These are phyloP conservation scores for Orbilia javanica DNA, from an alignment of 2,329 filamentous ascomycete species.

Conservation along the genomic window DNA sequence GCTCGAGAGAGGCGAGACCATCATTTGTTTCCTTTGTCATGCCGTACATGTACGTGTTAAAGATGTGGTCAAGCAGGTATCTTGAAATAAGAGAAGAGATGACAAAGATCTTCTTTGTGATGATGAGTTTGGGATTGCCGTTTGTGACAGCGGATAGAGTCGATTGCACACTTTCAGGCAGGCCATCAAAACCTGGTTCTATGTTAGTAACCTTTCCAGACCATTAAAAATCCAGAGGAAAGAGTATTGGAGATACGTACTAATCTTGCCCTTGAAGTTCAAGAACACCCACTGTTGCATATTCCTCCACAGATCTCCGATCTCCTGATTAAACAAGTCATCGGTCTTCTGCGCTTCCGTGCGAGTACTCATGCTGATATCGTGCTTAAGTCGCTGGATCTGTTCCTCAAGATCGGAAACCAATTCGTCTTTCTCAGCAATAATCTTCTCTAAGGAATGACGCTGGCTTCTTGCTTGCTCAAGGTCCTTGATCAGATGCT, in stretches of 20 bases:
- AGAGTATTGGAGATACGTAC: constrained; percentile 16
- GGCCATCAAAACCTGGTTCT: constrained; percentile 41
- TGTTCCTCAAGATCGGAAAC: constrained; percentile 53
- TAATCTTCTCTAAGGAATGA: constrained; percentile 56
- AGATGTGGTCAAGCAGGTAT: constrained; percentile 37
- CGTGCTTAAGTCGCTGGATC: constrained; percentile 54
- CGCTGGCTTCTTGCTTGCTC: constrained; percentile 52
- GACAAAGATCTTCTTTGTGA: constrained; percentile 39
- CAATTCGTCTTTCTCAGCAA: constrained; percentile 53
- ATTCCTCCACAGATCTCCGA: constrained; percentile 54
- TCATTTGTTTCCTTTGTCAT: constrained; percentile 56
- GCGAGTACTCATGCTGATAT: constrained; percentile 56
- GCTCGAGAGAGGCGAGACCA: constrained; percentile 44
- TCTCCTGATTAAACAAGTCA: constrained; percentile 55
- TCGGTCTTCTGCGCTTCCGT: constrained; percentile 57
- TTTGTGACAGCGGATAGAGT: constrained; percentile 42
- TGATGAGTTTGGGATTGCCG: constrained; percentile 47
- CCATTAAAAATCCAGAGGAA: not conserved
- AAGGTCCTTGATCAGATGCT: constrained; percentile 56
- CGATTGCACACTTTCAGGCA: constrained; percentile 40
- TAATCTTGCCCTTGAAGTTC: constrained; percentile 57
- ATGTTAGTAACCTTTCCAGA: not conserved
- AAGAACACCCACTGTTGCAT: constrained; percentile 55
- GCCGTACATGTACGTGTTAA: constrained; percentile 55
- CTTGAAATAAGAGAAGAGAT: constrained; percentile 47